These are phyloP conservation scores for Lipomyces sp. DNA, from an alignment of 805 yeast species.

Conservation along the genomic window DNA sequence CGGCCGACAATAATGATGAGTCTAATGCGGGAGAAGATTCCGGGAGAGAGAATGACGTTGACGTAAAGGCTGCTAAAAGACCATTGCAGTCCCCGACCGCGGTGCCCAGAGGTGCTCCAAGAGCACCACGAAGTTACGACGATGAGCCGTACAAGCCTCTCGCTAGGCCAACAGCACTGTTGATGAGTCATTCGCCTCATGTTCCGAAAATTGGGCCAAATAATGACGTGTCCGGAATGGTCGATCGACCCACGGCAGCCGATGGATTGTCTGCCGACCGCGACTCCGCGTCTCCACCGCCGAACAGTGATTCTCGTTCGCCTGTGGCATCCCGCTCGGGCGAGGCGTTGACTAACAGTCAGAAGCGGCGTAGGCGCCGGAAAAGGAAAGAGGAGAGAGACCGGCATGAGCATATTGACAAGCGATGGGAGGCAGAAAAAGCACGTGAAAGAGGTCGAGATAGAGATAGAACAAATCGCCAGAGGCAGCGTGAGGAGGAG, in stretches of 20 bases:
- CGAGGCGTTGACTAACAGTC: constrained; percentile 19
- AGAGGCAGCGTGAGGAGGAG: constrained; percentile 3
- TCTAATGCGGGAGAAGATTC: neutral
- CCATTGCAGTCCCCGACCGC: neutral
- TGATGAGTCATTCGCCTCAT: neutral
- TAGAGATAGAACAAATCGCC: constrained; percentile 1
- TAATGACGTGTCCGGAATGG: neutral
- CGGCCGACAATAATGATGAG: neutral
- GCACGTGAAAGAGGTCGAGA: constrained; percentile 1
- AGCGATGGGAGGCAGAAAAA: neutral
- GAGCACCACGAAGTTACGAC: constrained; percentile 15
- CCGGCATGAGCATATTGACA: constrained; percentile 5
- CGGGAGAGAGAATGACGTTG: neutral
- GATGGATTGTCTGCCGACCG: constrained; percentile 2
- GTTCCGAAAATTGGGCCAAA: neutral
- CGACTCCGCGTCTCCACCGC: neutral
- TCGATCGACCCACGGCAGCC: neutral
- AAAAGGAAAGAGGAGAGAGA: constrained; percentile 23
- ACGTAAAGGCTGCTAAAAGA: neutral
- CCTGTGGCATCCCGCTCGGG: neutral
- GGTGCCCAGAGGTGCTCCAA: constrained; percentile 8
- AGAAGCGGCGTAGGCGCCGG: constrained; percentile 26
- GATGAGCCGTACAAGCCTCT: constrained; percentile 36
- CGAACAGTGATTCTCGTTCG: neutral
- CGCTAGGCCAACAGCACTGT: constrained; percentile 25